Conservation (phyloP, 2,329 filamentous ascomycete genomes). For the Penicillium fuscoglaucum region DNA sequence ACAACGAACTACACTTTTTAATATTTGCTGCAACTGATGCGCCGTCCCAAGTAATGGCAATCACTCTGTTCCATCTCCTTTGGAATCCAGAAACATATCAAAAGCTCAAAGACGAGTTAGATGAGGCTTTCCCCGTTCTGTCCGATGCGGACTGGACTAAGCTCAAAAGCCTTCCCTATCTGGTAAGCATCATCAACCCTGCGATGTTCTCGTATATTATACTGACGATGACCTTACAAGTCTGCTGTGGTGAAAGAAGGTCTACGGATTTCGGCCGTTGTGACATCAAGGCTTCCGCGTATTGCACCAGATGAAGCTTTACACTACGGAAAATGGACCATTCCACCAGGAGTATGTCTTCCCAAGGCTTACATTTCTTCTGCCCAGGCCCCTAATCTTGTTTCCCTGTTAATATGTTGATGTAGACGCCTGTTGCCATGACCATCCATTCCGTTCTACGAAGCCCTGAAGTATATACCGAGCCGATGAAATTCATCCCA, state of each 20-base stretch:
- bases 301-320: not conserved
- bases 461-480: not conserved
- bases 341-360: not conserved
- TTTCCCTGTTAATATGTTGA: not conserved
- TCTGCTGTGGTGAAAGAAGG: not conserved
- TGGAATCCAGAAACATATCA: not conserved
- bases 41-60: not conserved
- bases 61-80: not conserved
- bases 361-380: not conserved
- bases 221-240: not conserved
- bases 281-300: not conserved
- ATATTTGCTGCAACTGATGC: not conserved
- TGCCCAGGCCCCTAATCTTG: too few relatives aligned
- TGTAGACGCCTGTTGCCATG: not conserved
- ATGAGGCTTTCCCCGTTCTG: not conserved
- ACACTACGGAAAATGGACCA: not conserved
- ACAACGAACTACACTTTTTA: not conserved
- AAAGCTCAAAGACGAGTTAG: not conserved
- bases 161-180: not conserved
- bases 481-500: not conserved
- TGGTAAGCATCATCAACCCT: not conserved
- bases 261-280: not conserved
- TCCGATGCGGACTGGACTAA: not conserved
- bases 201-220: not conserved
- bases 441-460: not conserved